Conservation (phyloP, 1,284 basidiomycete genomes). For the Lentinula novae-zelandiae region DNA sequence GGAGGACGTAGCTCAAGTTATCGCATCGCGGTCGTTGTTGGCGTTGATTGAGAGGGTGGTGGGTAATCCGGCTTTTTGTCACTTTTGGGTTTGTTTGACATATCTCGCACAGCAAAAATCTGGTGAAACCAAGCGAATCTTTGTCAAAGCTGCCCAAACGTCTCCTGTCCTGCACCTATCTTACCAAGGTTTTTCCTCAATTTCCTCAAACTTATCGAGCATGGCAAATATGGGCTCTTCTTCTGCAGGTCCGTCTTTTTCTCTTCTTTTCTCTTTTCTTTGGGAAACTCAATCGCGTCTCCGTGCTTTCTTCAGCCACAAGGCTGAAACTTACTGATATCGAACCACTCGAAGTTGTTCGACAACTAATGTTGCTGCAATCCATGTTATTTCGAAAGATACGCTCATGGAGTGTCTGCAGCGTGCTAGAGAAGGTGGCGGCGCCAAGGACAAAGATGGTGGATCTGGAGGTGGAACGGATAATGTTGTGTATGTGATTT, state of each 20-base stretch:
- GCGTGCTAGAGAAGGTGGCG: constrained; percentile 69
- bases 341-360: constrained; percentile 87
- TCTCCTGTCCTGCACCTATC: constrained; percentile 67
- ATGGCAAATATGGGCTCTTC: neutral
- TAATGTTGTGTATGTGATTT: constrained; percentile 88
- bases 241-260: too few relatives aligned
- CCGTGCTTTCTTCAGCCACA: constrained; percentile 35
- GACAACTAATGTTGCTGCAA: constrained; percentile 94
- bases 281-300: neutral
- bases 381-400: constrained; percentile 87
- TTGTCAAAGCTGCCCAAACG: constrained; percentile 46
- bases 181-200: constrained; percentile 45
- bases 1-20: constrained; percentile 59
- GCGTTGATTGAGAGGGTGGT: constrained; percentile 76
- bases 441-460: constrained; percentile 37
- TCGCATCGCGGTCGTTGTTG: constrained; percentile 72
- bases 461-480: constrained; percentile 36
- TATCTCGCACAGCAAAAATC: constrained; percentile 44
- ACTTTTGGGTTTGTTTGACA: too few relatives aligned
- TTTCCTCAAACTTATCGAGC: neutral
- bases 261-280: too few relatives aligned
- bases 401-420: constrained; percentile 86
- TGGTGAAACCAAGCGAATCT: constrained; percentile 48
- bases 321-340: constrained; percentile 88
- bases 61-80: constrained; percentile 28